Evolutionary conservation across 495 filamentous ascomycete species (phyloP), one percentile per base, ranked within the genome.

Genomic region (Hypoxylon lienhwacheense): DNA sequence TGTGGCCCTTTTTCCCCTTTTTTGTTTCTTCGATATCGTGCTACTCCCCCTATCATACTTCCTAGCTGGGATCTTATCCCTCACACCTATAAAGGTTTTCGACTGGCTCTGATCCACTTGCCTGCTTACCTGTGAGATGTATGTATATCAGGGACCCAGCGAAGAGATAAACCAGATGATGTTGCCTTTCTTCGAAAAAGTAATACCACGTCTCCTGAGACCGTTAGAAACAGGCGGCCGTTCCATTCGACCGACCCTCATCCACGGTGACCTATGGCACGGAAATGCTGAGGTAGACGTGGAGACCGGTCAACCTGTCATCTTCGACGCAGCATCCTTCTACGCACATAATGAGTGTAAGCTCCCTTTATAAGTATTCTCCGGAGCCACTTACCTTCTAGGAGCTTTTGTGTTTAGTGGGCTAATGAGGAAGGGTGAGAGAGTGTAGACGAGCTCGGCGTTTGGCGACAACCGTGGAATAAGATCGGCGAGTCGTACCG

Each of bases 311-410:
- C 43, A 54, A 10, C 48, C 70, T 8, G 31, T 73, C 16, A 63
- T 81, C 16, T 79, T 74, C 47, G 77, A 80, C 62, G 68, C 76
- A 1, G 64, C 65, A 29, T 66, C 49, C 1, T 73, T 70, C 58
- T 81, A 72, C 43, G 75, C 71, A 0, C 77, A 81, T 34, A 74
- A 79, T 32, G 77, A 81, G 47, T 73, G 73, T 73, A 67, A 66
- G 49, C 48, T 66, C n/a, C n/a, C n/a, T 2, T 7, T 56, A 36
- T 24, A 58, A 53, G 5, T 59, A 53, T 45, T 55, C 10, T 25
- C 16, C n/a, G 12, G 6, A n/a, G n/a, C n/a, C n/a, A n/a, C n/a
- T n/a, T n/a, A 4, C 11, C 4, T 4, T 40, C 8, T 20, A 25
- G 5, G 12, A 14, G 32, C 11, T 21, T 17, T 4, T 0, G 22